A percentile compares a stretch with the other conserved stretches of the same genome.
These are phyloP conservation scores for Theileria sp. DNA, from an alignment of 169 alveolate genomes.

Conservation along the genomic window DNA sequence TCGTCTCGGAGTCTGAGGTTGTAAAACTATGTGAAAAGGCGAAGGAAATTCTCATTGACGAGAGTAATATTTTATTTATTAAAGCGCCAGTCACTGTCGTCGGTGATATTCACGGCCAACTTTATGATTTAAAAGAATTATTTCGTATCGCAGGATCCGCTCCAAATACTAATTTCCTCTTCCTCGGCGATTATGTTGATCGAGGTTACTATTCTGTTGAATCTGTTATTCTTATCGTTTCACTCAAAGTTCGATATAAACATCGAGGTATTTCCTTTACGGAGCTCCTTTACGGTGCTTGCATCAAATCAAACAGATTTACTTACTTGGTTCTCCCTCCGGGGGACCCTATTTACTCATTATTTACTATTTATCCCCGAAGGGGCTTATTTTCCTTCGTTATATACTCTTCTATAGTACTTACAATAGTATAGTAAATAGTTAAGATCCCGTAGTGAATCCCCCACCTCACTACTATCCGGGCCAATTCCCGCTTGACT, in stretches of 20 bases:
- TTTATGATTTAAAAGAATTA: conserved; percentile 92
- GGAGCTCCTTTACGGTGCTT: conserved; percentile 23
- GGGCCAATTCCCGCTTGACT: not conserved
- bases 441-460: not conserved
- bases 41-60: conserved; percentile 39
- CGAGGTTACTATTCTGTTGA: conserved; percentile 96
- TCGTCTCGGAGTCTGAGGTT: conserved; percentile 46
- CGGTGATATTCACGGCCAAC: conserved; percentile 98
- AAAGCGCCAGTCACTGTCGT: conserved; percentile 91
- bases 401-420: too few species aligned
- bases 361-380: too few species aligned
- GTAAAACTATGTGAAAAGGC: conserved; percentile 55
- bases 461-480: too few species aligned
- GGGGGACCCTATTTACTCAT: too few species aligned
- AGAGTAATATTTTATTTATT: conserved; percentile 67
- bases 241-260: conserved; percentile 89
- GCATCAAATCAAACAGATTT: too few species aligned
- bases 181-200: conserved; percentile 98
- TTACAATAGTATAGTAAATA: not conserved
- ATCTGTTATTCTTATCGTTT: conserved; percentile 87
- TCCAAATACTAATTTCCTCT: conserved; percentile 95
- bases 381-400: too few species aligned
- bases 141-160: conserved; percentile 90
- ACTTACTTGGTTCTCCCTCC: too few species aligned
- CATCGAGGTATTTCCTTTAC: conserved; percentile 67